Conservation (phyloP, 768 basidiomycete genomes). For the Tubosaeta sp. region DNA sequence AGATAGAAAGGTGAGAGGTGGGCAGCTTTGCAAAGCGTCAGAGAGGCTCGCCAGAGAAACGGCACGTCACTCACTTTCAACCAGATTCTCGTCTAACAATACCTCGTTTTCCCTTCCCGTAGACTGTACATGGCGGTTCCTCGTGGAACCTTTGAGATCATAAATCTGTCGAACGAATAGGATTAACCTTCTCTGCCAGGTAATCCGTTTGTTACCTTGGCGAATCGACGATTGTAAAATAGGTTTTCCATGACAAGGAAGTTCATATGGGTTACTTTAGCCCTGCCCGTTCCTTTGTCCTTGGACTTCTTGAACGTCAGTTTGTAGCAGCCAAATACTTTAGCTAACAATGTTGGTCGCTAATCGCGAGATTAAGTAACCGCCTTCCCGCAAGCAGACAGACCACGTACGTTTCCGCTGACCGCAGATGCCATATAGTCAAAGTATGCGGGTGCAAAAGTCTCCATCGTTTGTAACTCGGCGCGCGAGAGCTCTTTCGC, state of each 20-base stretch:
- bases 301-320: constrained; percentile 82
- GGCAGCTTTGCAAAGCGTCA: constrained; percentile 49
- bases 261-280: constrained; percentile 89
- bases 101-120: constrained; percentile 92
- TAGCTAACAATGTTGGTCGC: constrained; percentile 93
- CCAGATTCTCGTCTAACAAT: constrained; percentile 92
- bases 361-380: constrained; percentile 28
- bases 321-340: constrained; percentile 96
- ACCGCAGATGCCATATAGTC: constrained; percentile 97
- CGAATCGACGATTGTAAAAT: constrained; percentile 89
- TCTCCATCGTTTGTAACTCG: constrained; percentile 93
- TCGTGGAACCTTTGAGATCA: constrained; percentile 93
- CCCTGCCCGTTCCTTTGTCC: constrained; percentile 57
- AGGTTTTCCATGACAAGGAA: constrained; percentile 97
- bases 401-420: constrained; percentile 62
- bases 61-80: constrained; percentile 58
- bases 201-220: constrained; percentile 51
- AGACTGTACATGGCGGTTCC: constrained; percentile 89
- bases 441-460: constrained; percentile 96
- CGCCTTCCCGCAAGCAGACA: neutral
- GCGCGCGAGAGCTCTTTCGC: constrained; percentile 91
- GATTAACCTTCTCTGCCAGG: constrained; percentile 2
- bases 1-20: constrained; percentile 89
- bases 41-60: neutral
- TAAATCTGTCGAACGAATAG: constrained; percentile 60